These are phyloP conservation scores for Centella asiatica DNA, from an alignment of 129 eudicot species.

Conservation along the genomic window DNA sequence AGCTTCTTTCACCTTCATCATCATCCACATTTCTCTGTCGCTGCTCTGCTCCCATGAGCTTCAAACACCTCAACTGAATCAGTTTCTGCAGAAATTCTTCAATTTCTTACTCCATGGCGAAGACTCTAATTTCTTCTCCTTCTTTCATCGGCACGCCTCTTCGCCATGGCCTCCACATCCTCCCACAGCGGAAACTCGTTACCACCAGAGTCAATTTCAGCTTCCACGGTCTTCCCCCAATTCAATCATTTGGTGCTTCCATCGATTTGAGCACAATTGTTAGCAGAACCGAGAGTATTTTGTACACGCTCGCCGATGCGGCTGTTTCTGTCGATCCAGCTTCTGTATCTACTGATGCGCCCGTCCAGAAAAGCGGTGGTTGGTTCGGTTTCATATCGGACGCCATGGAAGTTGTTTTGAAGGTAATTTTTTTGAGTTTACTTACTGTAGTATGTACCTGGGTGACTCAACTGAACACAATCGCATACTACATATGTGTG, in stretches of 20 bases:
- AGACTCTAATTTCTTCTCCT: conserved; percentile 67
- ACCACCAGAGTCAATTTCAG: conserved; percentile 56
- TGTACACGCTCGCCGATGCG: conserved; percentile 96
- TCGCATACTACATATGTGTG: too few relatives aligned
- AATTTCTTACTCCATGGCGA: conserved; percentile 97
- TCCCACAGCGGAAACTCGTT: conserved; percentile 31
- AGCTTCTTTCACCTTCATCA: background rate
- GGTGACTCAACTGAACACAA: background rate
- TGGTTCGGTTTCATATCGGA: conserved; percentile 97
- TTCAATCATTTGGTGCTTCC: conserved; percentile 25
- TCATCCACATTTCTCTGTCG: background rate
- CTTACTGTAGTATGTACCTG: background rate
- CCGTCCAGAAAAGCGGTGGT: conserved; percentile 70
- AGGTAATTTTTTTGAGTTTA: conserved; percentile 28
- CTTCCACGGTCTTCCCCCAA: conserved; percentile 63
- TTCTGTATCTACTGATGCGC: conserved; percentile 30
- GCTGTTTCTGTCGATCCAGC: conserved; percentile 26
- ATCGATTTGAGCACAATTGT: conserved; percentile 45
- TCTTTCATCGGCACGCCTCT: conserved; percentile 55
- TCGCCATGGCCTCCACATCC: conserved; percentile 32
- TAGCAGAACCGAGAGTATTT: conserved; percentile 51
- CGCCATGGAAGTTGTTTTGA: conserved; percentile 95
- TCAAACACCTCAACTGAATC: too few relatives aligned
- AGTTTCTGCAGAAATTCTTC: too few relatives aligned
- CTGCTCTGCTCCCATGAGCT: background rate